These are phyloP conservation scores for Colletotrichum sp. DNA, from an alignment of 2,329 filamentous ascomycete species.

Conservation along the genomic window DNA sequence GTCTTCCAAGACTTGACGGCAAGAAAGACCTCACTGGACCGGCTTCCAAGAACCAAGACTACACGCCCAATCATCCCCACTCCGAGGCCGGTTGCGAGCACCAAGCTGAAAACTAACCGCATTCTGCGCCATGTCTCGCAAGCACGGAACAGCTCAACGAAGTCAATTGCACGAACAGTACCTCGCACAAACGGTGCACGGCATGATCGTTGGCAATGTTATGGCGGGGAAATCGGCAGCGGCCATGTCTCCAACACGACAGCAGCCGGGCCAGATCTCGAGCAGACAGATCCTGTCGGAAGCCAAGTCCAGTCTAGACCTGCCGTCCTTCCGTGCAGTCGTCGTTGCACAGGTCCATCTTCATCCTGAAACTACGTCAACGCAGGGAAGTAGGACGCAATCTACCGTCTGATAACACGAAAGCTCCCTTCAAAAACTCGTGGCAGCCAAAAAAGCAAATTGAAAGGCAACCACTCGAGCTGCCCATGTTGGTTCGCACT, in stretches of 20 bases:
- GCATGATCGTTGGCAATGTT: background rate
- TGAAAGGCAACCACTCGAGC: background rate
- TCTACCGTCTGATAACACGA: background rate
- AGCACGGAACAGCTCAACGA: background rate
- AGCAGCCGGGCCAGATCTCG: background rate
- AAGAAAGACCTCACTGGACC: background rate
- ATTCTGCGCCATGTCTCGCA: background rate
- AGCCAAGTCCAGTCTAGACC: background rate
- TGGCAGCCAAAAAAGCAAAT: background rate
- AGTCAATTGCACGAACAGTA: background rate
- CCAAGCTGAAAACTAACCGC: background rate
- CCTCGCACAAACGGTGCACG: background rate
- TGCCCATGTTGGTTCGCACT: background rate
- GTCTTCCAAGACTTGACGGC: background rate
- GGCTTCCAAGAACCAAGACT: background rate
- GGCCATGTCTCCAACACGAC: background rate
- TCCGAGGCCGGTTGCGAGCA: background rate
- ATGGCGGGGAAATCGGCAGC: background rate
- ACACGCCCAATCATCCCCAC: background rate
- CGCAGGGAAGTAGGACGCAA: conserved; percentile 2
- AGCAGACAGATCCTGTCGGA: background rate
- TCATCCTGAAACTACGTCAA: conserved; percentile 4
- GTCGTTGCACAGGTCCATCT: background rate
- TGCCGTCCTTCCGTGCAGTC: background rate
- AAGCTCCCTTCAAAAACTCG: conserved; percentile 9